Percentiles rank a stretch among this genome's conserved stretches.
Conservation (phyloP, 163 green algal species). For the Volvox carteri region DNA sequence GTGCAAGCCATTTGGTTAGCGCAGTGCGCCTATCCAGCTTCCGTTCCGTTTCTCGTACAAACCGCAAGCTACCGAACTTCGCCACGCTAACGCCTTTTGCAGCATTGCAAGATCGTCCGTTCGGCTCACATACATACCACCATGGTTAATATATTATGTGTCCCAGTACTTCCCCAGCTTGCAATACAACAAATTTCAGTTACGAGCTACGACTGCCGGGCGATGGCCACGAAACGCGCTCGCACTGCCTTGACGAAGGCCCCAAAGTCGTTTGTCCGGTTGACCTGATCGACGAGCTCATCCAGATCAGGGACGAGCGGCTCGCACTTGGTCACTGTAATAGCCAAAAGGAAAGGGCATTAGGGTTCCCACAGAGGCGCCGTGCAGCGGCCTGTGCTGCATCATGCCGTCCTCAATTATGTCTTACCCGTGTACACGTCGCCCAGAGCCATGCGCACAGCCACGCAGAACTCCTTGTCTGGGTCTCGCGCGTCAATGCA, state of each 20-base stretch:
- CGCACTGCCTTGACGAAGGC: conserved; percentile 33
- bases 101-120: not conserved
- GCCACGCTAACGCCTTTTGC: not conserved
- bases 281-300: conserved; percentile 22
- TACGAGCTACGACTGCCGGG: not conserved
- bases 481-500: conserved; percentile 31
- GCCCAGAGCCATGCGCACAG: conserved; percentile 17
- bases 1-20: not conserved
- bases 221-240: conserved; percentile 16
- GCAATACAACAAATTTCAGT: too few relatives aligned
- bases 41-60: not conserved
- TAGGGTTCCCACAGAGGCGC: too few relatives aligned
- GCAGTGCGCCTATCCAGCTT: conserved; percentile 20
- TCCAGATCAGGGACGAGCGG: conserved; percentile 31
- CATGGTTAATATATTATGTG: too few relatives aligned
- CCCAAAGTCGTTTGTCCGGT: conserved; percentile 36
- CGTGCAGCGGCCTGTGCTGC: too few relatives aligned
- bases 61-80: not conserved
- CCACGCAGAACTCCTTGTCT: conserved; percentile 39
- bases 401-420: too few relatives aligned
- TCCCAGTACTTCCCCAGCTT: too few relatives aligned
- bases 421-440: conserved; percentile 32
- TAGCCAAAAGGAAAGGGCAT: not conserved
- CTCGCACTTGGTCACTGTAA: conserved; percentile 42
- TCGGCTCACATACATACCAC: too few relatives aligned